Evolutionary conservation across 116 monocot genomes (phyloP), one percentile per base, ranked within the genome.

Genomic region (Iris pallida): DNA sequence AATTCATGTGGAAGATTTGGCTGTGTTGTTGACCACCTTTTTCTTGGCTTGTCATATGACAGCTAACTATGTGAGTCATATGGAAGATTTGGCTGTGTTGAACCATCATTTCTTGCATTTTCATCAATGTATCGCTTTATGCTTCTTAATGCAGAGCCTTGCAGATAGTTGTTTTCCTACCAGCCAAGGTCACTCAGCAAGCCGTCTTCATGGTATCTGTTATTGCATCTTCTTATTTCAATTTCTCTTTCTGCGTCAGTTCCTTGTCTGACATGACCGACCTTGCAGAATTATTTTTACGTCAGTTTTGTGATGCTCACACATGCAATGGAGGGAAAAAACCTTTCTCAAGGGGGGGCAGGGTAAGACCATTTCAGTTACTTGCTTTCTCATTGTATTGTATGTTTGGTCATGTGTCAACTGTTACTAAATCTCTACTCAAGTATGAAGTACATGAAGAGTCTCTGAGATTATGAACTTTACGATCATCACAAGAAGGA

Each of bases 221-320:
- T 19, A 7, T 42, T 13, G 9, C 4, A 0, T 45, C 3, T 0
- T 17, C 7, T 44, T 46, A 17, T 3, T 19, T 58, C 6, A 7
- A 45, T 9, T 14, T 63, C 20, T 19, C 63, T 45, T 20, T 4
- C 41, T 55, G 8, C 42, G 59, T 6, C 4, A 10, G 15, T 12
- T 55, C 53, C 20, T 48, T 44, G 52, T 20, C 45, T 76, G 1
- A 79, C 59, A 3, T 8, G 52, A 45, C 58, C 80, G 20, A 59
- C 44, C 42, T 54, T 81, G 63, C 82, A 96, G 96, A 96, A 71
- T 65, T 96, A 67, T 92, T 96, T 79, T 75, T 89, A 69, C 86
- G 73, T 45, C 96, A 96, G 68, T 96, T 96, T 78, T 96, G 96
- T 76, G 92, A 96, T 80, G 80, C 96, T 75, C 96, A 96, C 65